Base-by-base conservation (phyloP, 495 filamentous ascomycete species). In the Daldinia concentrica region DNA sequence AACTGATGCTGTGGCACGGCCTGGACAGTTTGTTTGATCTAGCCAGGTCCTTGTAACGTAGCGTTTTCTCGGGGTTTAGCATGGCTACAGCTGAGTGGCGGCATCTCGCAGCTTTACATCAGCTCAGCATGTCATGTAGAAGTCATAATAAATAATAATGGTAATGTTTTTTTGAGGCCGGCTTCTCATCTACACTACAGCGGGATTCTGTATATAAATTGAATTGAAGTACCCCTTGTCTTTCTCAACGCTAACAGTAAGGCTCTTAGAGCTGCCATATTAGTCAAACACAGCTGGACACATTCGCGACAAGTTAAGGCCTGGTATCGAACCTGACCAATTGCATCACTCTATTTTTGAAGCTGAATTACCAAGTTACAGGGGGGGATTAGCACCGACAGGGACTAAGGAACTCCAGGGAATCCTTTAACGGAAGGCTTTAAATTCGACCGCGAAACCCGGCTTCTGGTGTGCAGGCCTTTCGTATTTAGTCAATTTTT, bases 391-490 rank as follows among this genome's bases (percentile, higher is more conserved):
- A 36, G 8, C 57, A 55, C 51, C 51, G 55, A 69, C 71, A 69
- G 30, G 62, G 57, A 66, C 64, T 24, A 22, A 73, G 69, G 62
- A 63, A 69, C 62, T 58, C 36, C 54, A 60, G 36, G 57, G 66
- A 69, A 69, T 69, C 71, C 66, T 73, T 69, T 69, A 73, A 69
- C 66, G 71, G 71, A 22, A 73, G 71, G 29, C 72, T 50, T 71
- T 71, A 74, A 74, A 74, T 71, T 68, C 60, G 66, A 74, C 72
- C 63, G 72, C 68, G 64, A 61, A 74, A 65, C 68, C 72, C 72
- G 71, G 58, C 50, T 34, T 34, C 63, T 66, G 32, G 43, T 57
- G 58, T 58, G 67, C 63, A 64, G 67, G 63, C 41, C 67, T 43
- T 59, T 74, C 71, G 71, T 74, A 70, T 74, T 70, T 59, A 58